These are phyloP conservation scores for Lotus japonicus DNA, from an alignment of 306 rosid genomes.

Conservation along the genomic window DNA sequence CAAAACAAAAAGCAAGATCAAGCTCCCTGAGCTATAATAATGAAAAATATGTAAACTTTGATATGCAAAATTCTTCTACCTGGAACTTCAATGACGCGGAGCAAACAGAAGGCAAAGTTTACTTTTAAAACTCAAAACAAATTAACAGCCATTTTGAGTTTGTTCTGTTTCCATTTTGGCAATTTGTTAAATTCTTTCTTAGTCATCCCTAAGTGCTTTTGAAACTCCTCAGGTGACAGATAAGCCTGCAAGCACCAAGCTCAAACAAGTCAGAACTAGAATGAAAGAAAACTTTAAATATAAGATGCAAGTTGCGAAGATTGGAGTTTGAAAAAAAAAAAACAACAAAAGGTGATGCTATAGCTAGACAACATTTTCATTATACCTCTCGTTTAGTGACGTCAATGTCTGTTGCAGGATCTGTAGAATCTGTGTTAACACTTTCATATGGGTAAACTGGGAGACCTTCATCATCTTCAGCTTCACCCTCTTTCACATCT, in stretches of 20 bases:
- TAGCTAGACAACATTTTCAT: slow-evolving; percentile 10
- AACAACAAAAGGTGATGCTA: not conserved
- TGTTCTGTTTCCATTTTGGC: slow-evolving; percentile 99
- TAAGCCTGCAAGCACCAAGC: slow-evolving; percentile 62
- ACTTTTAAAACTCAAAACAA: slow-evolving; percentile 52
- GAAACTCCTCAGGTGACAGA: slow-evolving; percentile 75
- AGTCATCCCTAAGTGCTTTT: slow-evolving; percentile 65
- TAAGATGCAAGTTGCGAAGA: not conserved
- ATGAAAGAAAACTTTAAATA: not conserved
- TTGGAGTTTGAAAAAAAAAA: not conserved
- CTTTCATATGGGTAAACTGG: slow-evolving; percentile 67
- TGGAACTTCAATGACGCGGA: slow-evolving; percentile 39
- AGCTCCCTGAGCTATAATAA: slow-evolving; percentile 15
- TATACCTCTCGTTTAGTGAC: slow-evolving; percentile 94
- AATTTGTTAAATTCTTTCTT: slow-evolving; percentile 69
- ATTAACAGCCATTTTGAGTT: slow-evolving; percentile 83
- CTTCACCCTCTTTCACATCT: slow-evolving; percentile 81
- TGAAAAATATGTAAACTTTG: slow-evolving; percentile 25
- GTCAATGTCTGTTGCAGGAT: slow-evolving; percentile 71
- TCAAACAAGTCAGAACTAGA: slow-evolving; percentile 27
- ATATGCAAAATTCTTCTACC: slow-evolving; percentile 42
- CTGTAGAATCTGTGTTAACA: slow-evolving; percentile 51
- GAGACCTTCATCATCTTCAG: slow-evolving; percentile 74
- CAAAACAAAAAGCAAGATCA: slow-evolving; percentile 37
- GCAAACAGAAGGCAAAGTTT: slow-evolving; percentile 29